phyloP scores from a whole-genome alignment of 805 yeast genomes.

The Suhomyces sp. region DNA sequence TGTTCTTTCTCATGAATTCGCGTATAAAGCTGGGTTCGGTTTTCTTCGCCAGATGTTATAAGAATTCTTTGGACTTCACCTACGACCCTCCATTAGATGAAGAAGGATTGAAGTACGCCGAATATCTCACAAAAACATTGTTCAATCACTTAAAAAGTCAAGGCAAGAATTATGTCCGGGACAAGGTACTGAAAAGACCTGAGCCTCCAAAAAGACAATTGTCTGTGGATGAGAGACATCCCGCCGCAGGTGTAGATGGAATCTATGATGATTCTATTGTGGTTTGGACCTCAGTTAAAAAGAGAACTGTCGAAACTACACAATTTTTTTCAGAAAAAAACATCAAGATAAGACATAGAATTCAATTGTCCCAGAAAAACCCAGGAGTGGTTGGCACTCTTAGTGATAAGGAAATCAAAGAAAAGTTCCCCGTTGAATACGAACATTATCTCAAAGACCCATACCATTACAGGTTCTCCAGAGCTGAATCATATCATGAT shows the following conservation, averaged over 20 bases:
- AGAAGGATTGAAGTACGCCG: slow-evolving; percentile 70
- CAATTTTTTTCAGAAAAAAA: slow-evolving; percentile 62
- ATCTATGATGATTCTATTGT: slow-evolving; percentile 61
- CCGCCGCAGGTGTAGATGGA: slow-evolving; percentile 55
- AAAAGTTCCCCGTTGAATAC: slow-evolving; percentile 67
- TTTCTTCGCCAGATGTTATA: slow-evolving; percentile 84
- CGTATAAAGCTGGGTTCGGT: slow-evolving; percentile 85
- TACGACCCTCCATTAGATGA: slow-evolving; percentile 80
- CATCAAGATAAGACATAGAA: slow-evolving; percentile 67
- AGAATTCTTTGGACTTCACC: slow-evolving; percentile 55
- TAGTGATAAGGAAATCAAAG: slow-evolving; percentile 56
- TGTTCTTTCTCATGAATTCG: slow-evolving; percentile 88
- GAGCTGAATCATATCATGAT: slow-evolving; percentile 96
- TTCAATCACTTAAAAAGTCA: slow-evolving; percentile 32
- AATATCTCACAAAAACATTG: slow-evolving; percentile 59
- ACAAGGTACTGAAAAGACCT: slow-evolving; percentile 6
- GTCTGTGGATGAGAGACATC: slow-evolving; percentile 40
- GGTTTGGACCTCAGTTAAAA: slow-evolving; percentile 95
- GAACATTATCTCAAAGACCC: slow-evolving; percentile 70
- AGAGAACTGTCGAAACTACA: slow-evolving; percentile 80
- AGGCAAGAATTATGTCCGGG: slow-evolving; percentile 33
- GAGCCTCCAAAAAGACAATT: slow-evolving; percentile 13
- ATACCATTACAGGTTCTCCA: slow-evolving; percentile 86
- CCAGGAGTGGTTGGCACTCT: slow-evolving; percentile 85
- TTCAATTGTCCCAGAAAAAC: slow-evolving; percentile 82